phyloP scores from a whole-genome alignment of 2,329 filamentous ascomycete species.

The Akanthomyces muscarius region DNA sequence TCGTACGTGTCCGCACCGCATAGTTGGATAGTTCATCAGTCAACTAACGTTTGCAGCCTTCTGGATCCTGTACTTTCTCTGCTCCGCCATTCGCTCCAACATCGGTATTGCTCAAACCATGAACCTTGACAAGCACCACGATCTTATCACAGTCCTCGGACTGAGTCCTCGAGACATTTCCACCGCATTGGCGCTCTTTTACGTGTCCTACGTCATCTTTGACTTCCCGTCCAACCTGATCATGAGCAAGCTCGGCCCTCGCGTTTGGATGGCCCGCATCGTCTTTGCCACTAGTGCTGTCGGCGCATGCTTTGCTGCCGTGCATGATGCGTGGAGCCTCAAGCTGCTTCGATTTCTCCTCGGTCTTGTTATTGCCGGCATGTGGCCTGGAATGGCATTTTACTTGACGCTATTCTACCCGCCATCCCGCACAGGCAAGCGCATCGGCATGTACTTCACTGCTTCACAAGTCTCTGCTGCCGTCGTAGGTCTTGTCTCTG shows the following conservation, averaged over 20 bases:
- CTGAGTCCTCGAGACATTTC: constrained; percentile 74
- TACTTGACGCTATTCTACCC: constrained; percentile 92
- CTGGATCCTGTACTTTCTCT: constrained; percentile 88
- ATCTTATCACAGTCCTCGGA: constrained; percentile 67
- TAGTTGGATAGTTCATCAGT: no score
- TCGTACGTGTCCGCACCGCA: constrained; percentile 33
- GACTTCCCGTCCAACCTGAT: constrained; percentile 84
- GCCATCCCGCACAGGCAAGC: constrained; percentile 77
- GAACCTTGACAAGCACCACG: constrained; percentile 68
- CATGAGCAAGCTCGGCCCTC: constrained; percentile 80
- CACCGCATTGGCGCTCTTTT: constrained; percentile 81
- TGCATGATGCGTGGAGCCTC: constrained; percentile 77
- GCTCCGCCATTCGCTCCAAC: constrained; percentile 87
- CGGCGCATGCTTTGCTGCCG: constrained; percentile 77
- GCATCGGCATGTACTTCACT: constrained; percentile 87
- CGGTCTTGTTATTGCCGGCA: constrained; percentile 82
- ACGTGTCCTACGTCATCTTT: constrained; percentile 87
- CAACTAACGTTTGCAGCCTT: constrained; percentile 53
- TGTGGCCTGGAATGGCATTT: constrained; percentile 95
- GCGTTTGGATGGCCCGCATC: constrained; percentile 89
- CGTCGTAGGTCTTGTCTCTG: constrained; percentile 83
- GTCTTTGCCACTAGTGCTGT: constrained; percentile 84
- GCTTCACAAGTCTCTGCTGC: constrained; percentile 85
- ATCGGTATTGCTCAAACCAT: constrained; percentile 93
- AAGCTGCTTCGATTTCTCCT: constrained; percentile 84